Conservation (phyloP, 2,329 filamentous ascomycete genomes). For the Cytospora mali region DNA sequence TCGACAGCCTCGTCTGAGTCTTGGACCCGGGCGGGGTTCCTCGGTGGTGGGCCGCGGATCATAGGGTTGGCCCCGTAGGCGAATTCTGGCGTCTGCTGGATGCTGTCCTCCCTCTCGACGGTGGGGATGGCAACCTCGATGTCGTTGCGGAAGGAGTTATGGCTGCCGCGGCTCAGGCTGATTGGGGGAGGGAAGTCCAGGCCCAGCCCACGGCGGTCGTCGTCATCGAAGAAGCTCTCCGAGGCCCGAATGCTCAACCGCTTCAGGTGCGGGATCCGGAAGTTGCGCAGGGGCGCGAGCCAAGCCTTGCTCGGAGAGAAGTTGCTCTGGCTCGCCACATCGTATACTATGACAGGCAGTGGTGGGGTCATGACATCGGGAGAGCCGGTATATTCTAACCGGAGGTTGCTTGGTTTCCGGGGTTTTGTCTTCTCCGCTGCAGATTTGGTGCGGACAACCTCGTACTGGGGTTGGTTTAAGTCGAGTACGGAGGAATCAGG, state of each 20-base stretch:
- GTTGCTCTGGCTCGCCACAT: slow-evolving; percentile 2
- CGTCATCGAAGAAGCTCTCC: slow-evolving; percentile 34
- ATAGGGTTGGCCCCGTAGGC: slow-evolving; percentile 28
- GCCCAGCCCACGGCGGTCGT: slow-evolving; percentile 27
- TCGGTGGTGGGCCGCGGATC: slow-evolving; percentile 8
- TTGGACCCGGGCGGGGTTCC: slow-evolving; percentile 20
- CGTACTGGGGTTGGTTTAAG: slow-evolving; percentile 29
- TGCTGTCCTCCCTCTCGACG: slow-evolving; percentile 29
- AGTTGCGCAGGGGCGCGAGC: slow-evolving; percentile 26
- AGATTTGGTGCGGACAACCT: slow-evolving; percentile 8
- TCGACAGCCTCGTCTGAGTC: neutral
- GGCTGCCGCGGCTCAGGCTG: slow-evolving; percentile 30
- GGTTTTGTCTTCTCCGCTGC: slow-evolving; percentile 18
- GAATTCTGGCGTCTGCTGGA: slow-evolving; percentile 33
- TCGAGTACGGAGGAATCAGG: slow-evolving; percentile 28
- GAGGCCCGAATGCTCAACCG: slow-evolving; percentile 32
- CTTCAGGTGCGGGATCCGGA: slow-evolving; percentile 22
- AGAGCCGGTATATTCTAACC: slow-evolving; percentile 18
- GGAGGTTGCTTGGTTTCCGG: slow-evolving; percentile 24
- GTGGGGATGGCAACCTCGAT: slow-evolving; percentile 37
- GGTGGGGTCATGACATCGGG: slow-evolving; percentile 15
- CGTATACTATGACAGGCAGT: slow-evolving; percentile 14
- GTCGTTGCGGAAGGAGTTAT: slow-evolving; percentile 34
- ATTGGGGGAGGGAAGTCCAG: slow-evolving; percentile 25
- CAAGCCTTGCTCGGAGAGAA: slow-evolving; percentile 9